A percentile compares a stretch with the other conserved stretches of the same genome.
Evolutionary conservation across 306 rosid genomes (phyloP).

Genomic region (Rosa multiflora): DNA sequence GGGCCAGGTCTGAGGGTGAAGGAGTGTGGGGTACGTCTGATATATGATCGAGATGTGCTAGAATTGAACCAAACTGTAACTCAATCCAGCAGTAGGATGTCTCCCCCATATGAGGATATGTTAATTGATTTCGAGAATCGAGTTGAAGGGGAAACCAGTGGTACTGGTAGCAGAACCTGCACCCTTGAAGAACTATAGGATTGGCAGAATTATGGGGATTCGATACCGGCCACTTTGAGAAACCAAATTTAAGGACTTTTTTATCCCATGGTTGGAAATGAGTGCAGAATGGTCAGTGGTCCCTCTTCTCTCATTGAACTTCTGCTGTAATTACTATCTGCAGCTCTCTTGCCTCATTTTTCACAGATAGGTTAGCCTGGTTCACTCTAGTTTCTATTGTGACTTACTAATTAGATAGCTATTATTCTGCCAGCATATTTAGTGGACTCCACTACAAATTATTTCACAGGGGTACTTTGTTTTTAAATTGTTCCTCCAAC

Average conservation of each 20-base stretch:
- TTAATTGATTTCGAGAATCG: neutral
- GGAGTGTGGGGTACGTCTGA: neutral
- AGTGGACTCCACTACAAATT: neutral
- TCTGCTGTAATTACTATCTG: neutral
- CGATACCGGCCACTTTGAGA: neutral
- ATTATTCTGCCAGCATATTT: no score
- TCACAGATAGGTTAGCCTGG: neutral
- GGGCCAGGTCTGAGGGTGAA: constrained; percentile 1
- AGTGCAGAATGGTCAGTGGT: neutral
- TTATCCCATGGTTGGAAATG: neutral
- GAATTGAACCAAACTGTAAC: neutral
- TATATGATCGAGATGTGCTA: neutral
- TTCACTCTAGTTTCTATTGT: neutral
- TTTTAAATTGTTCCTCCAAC: no score
- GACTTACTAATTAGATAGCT: no score
- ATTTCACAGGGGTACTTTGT: neutral
- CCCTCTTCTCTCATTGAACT: neutral
- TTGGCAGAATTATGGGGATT: neutral
- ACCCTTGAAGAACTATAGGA: neutral
- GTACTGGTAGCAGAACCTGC: neutral
- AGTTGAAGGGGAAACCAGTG: neutral
- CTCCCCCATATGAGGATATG: neutral
- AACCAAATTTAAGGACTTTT: neutral
- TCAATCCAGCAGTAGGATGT: neutral
- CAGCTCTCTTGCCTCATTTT: neutral